Evolutionary conservation across 148 eudicot genomes (phyloP), one percentile per base, ranked within the genome.

Genomic region (Mesembryanthemum crystallinum): DNA sequence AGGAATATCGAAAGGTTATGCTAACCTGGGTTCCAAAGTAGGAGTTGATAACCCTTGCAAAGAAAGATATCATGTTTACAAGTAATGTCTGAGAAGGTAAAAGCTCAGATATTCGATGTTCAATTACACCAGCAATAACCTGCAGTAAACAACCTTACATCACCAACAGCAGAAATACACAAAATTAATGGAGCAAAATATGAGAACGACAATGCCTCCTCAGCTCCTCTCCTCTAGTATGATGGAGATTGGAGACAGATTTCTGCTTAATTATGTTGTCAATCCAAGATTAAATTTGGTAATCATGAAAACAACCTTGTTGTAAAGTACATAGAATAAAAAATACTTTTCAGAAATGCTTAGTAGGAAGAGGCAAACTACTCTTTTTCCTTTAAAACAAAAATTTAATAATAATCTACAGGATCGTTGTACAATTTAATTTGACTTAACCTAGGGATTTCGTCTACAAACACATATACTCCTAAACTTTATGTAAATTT

Each of bases 11-110:
- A 74, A 52, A 51, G 69, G 64, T 62, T 30, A 54, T 57, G 64
- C 88, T 88, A 52, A 94, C 98, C 98, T 94, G 98, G 69, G 96
- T 92, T 81, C 97, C 98, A 94, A 93, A 94, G 39, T 92, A 92
- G 68, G 97, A 94, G 86, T 94, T 94, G 79, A 90, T 70, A 43
- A 88, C 83, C 74, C 96, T 85, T 71, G 87, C 85, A 75, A 87
- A 78, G 77, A 94, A 90, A 71, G 96, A 92, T 23, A 94, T 77
- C 87, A 87, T 71, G 77, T 92, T 94, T 74, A 94, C 92, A 83
- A 90, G 84, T 30, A 94, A 77, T 51, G 90, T 71, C 83, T 93
- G 89, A 59, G 96, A 82, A 51, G 93, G 85, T 60, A 94, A 75
- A 76, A 85, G 83, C 47, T 94, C 98, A 23, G 97, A 86, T 84